Conservation (phyloP, 208 protist genomes). For the Angomonas ambiguus region DNA sequence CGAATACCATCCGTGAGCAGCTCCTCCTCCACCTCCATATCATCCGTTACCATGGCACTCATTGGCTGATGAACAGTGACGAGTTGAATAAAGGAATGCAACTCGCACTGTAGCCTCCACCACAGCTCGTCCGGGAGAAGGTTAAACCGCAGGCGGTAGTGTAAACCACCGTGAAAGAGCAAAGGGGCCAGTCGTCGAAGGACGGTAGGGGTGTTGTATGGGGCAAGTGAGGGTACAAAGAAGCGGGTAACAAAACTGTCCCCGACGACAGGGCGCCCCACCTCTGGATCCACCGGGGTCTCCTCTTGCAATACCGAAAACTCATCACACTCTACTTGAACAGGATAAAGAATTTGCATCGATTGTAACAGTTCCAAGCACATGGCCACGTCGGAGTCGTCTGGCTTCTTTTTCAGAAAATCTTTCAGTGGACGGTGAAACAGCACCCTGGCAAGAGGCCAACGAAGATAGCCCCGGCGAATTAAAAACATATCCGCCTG, state of each 20-base stretch:
- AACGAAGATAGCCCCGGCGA: conserved; percentile 68
- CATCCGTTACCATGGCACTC: conserved; percentile 16
- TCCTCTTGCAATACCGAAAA: conserved; percentile 59
- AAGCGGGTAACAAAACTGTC: conserved; percentile 48
- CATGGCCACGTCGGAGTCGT: conserved; percentile 77
- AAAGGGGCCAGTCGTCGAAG: conserved; percentile 64
- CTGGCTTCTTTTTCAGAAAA: conserved; percentile 42
- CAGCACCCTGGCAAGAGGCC: conserved; percentile 69
- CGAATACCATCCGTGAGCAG: conserved; percentile 54
- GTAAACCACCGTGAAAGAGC: conserved; percentile 74
- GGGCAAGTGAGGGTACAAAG: conserved; percentile 79
- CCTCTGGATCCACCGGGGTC: conserved; percentile 46
- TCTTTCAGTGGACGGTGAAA: conserved; percentile 59
- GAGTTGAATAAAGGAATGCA: conserved; percentile 51
- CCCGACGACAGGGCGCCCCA: conserved; percentile 25
- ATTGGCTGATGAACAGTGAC: conserved; percentile 64
- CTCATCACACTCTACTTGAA: conserved; percentile 64
- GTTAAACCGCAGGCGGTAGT: conserved; percentile 78
- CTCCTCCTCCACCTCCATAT: conserved; percentile 39
- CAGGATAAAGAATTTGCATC: conserved; percentile 70
- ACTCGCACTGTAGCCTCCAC: conserved; percentile 72
- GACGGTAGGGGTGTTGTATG: conserved; percentile 33
- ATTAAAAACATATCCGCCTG: conserved; percentile 70
- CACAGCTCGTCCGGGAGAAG: conserved; percentile 84
- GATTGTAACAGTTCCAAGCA: conserved; percentile 70